Evolutionary conservation across 2,329 filamentous ascomycete species (phyloP).

Genomic region (Penicillium glabrum): DNA sequence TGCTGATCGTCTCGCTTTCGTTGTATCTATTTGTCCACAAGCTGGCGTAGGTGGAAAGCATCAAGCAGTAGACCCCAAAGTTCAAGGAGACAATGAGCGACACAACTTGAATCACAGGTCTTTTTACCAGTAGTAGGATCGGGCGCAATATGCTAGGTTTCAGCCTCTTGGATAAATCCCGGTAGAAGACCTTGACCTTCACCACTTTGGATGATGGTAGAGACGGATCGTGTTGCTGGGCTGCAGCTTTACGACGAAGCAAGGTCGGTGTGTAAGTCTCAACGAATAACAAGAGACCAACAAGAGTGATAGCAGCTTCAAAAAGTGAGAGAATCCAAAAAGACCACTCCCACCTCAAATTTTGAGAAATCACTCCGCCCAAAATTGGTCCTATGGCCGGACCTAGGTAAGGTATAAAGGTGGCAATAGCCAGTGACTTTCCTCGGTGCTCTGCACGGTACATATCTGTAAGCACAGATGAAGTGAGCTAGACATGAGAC

Average conservation of each 20-base stretch:
- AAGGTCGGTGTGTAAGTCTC: conserved; percentile 67
- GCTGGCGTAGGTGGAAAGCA: conserved; percentile 56
- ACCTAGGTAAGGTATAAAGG: conserved; percentile 59
- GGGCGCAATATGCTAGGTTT: conserved; percentile 43
- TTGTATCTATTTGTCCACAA: neutral
- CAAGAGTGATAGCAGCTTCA: conserved; percentile 57
- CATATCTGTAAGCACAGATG: neutral
- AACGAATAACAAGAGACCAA: conserved; percentile 58
- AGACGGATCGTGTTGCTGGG: neutral
- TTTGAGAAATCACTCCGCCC: conserved; percentile 60
- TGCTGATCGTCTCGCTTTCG: neutral
- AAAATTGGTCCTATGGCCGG: conserved; percentile 63
- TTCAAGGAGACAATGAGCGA: neutral
- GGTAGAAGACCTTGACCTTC: conserved; percentile 15
- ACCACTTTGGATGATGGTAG: neutral
- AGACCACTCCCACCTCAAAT: conserved; percentile 67
- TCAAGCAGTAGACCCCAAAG: conserved; percentile 61
- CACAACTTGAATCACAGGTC: neutral
- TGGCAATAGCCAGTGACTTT: conserved; percentile 59
- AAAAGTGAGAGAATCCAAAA: conserved; percentile 65
- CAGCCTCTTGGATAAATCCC: conserved; percentile 9
- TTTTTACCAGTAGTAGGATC: neutral
- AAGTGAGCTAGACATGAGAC: neutral
- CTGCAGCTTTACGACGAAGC: conserved; percentile 49
- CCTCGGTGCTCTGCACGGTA: conserved; percentile 56